Base-by-base conservation (phyloP, 192 early-diverging fungal genomes). In the Entomortierella beljakovae region DNA sequence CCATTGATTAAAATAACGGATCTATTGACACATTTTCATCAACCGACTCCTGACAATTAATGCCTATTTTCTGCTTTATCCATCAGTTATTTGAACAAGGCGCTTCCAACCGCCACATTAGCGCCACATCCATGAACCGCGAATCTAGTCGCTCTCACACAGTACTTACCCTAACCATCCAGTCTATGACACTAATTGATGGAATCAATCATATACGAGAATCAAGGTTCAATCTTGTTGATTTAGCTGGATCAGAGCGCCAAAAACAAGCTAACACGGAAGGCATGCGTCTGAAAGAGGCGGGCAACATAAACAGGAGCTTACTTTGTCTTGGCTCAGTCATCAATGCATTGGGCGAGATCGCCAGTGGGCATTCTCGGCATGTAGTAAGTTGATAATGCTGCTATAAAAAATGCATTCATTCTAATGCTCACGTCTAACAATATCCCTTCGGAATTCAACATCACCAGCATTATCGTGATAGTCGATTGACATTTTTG, bases 221-320 rank as follows among this genome's bases (percentile, higher is more conserved):
- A 71, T 86, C 88, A 13, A 86, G 88, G 55, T 92, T 96, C 75
- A 93, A 79, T n/a, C 56, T 79, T 58, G 92, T 94, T n/a, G 94
- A 95, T 66, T 72, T 95, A 15, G 94, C 94, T 29, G 91, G 93
- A 57, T 90, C 89, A 26, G 91, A 92, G 73, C 88, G 91, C 34
- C 90, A 91, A 54, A 89, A 90, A 57, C 80, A 81, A 31, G 86
- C 91, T 15, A 87, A 85, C 26, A 88, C 91, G 0, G 89, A 86
- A 48, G 89, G 89, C 0, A 51, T 84, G 61, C 85, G 93, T 2
- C 68, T 96, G 33, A 90, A 91, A 56, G 94, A 96, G 57, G 94
- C 93, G 5, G 87, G 89, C 23, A 90, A 91, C 65, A 96, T 96
- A 80, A 96, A 96, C 82, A 92, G 90, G 80, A 91, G 89, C 23